Conservation (phyloP, 805 yeast species). For the Wilhelminamyces savonicus region DNA sequence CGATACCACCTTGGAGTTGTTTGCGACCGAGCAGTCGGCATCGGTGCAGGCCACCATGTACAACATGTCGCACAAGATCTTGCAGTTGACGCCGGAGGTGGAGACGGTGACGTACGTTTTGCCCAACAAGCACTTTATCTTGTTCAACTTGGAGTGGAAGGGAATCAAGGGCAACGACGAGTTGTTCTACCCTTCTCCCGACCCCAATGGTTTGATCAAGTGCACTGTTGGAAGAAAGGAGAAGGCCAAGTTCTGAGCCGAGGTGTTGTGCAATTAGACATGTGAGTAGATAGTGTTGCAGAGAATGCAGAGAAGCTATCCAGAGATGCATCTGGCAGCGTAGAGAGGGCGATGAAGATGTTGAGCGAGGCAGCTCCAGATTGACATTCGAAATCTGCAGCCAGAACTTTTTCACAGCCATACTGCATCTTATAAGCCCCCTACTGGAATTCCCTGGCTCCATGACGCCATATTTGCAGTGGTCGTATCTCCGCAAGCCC, state of each 20-base stretch:
- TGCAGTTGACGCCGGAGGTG: conserved; percentile 50
- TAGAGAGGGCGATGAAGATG: too few species aligned
- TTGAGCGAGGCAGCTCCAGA: too few species aligned
- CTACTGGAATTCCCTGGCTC: too few species aligned
- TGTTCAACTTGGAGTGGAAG: conserved; percentile 77
- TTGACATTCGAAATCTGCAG: too few species aligned
- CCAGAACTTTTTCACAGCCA: too few species aligned
- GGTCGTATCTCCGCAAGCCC: too few species aligned
- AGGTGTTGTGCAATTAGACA: too few species aligned
- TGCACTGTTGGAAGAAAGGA: conserved; percentile 71
- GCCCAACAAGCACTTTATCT: conserved; percentile 90
- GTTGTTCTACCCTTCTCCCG: conserved; percentile 82
- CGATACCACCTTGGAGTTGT: conserved; percentile 62
- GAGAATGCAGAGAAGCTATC: too few species aligned
- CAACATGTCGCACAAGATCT: conserved; percentile 76
- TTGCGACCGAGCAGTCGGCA: conserved; percentile 85
- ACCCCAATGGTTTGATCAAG: conserved; percentile 89
- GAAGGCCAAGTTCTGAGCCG: conserved; percentile 43
- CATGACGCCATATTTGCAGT: too few species aligned
- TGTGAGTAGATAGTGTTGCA: too few species aligned
- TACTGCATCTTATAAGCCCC: too few species aligned
- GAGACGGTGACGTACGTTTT: conserved; percentile 64
- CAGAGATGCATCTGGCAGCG: too few species aligned
- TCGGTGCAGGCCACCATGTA: conserved; percentile 97
- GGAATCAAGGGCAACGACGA: conserved; percentile 77